These are phyloP conservation scores for Capsaspora owczarzaki DNA, from an alignment of 78 protist genomes.

Conservation along the genomic window DNA sequence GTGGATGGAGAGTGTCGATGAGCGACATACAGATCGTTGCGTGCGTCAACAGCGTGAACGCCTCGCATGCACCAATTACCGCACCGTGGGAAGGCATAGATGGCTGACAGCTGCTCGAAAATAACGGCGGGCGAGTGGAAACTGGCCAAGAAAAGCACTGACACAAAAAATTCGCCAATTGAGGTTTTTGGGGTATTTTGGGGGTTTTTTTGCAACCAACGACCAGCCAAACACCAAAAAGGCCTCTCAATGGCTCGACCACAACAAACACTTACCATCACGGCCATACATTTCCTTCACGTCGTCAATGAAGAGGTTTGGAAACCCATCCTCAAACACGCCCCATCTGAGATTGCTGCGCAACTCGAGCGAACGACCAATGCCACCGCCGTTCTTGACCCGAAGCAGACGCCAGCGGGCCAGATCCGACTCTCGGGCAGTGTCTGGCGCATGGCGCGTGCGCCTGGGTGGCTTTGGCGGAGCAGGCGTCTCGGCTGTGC, in stretches of 20 bases:
- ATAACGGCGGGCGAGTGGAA: background rate
- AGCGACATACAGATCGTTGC: background rate
- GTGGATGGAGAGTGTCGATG: background rate
- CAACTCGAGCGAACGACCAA: too few relatives aligned
- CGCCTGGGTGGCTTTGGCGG: background rate
- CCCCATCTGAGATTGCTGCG: background rate
- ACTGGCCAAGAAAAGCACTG: background rate
- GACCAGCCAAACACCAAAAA: too few relatives aligned
- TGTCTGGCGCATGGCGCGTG: background rate
- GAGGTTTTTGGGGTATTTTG: background rate
- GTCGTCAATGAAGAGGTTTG: background rate
- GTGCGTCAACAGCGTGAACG: background rate
- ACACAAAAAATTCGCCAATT: too few relatives aligned
- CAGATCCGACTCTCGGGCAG: background rate
- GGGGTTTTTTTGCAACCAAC: background rate
- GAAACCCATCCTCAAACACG: background rate
- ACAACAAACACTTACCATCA: too few relatives aligned
- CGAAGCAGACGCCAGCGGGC: background rate
- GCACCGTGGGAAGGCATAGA: slow-evolving; percentile 5
- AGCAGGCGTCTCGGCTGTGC: background rate
- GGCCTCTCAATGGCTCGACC: too few relatives aligned
- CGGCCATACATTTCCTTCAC: background rate
- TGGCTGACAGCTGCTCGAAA: slow-evolving; percentile 2
- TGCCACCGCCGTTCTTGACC: too few relatives aligned
- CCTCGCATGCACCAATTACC: background rate